Base-by-base conservation (phyloP, 2,329 filamentous ascomycete species). In the Basipetospora chlamydospora region DNA sequence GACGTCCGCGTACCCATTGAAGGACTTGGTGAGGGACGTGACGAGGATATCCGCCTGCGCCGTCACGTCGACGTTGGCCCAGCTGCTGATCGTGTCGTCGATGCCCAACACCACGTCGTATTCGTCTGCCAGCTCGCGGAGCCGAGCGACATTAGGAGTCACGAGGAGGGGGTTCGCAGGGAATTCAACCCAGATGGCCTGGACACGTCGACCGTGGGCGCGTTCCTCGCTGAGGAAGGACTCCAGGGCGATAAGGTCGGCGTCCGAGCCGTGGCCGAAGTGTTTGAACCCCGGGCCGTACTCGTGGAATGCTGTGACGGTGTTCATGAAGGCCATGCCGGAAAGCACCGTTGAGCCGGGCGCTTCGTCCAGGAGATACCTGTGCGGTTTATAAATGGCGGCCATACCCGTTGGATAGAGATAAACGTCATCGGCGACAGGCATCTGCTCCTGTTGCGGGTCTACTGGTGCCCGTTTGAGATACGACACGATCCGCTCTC, bases 371-470 rank as follows among this genome's bases (percentile, higher is more conserved):
- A 53, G 41, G 8, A 70, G 28, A 54, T 52, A 23, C 63, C 62
- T 2, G 15, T 30, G 28, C 3, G 58, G 41, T 16, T 58, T 50
- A 37, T 60, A 66, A 9, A 75, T 60, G 20, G 61, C 57, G 1
- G 61, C 61, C 68, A 74, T 74, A 18, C 70, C 70, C 0, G 65
- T 65, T 5, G 61, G 59, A 44, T 65, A 73, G 15, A 75, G 51
- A 35, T 59, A 70, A 2, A 75, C 59, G 41, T 74, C 67, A 3
- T 30, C 28, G 28, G 10, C 28, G 7, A 17, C n/a, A 17, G 28
- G n/a, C 28, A 13, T 13, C 28, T 13, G 28, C 28, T 30, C n/a
- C 28, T 30, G 28, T 4, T 12, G 44, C 7, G 46, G 39, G 7
- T 56, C 47, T 16, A 53, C 46, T 2, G 61, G 50, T 1, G 59